Conservation (phyloP, 495 filamentous ascomycete genomes). For the Jackrogersella minutella region DNA sequence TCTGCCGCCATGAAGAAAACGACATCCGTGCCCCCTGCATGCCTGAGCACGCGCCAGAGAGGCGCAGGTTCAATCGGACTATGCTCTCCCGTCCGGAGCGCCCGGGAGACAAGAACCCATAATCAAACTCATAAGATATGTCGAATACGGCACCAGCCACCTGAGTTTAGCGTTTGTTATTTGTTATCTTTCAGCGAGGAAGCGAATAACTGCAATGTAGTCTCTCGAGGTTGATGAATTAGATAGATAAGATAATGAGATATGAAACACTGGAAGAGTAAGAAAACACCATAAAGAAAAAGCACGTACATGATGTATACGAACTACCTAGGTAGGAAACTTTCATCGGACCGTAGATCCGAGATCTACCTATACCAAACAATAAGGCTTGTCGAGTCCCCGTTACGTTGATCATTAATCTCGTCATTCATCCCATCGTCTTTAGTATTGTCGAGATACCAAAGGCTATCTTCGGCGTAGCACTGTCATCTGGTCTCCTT, state of each 20-base stretch:
- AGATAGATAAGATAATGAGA: neutral
- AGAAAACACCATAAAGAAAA: neutral
- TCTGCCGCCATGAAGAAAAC: neutral
- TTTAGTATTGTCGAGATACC: neutral
- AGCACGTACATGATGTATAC: neutral
- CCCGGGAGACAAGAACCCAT: neutral
- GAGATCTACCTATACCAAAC: slow-evolving; percentile 4
- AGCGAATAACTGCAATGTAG: neutral
- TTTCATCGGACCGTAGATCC: slow-evolving; percentile 25
- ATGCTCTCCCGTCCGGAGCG: neutral
- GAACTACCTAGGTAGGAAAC: neutral
- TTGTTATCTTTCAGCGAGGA: neutral
- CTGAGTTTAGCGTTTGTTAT: neutral
- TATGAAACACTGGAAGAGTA: neutral
- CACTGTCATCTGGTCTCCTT: slow-evolving; percentile 31
- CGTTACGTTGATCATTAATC: slow-evolving; percentile 1
- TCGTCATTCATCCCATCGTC: slow-evolving; percentile 30
- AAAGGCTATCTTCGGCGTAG: slow-evolving; percentile 3
- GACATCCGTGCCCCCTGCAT: slow-evolving; percentile 11
- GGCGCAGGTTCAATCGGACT: neutral
- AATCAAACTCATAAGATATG: neutral
- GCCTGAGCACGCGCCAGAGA: neutral
- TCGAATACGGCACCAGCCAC: neutral
- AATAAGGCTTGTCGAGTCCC: neutral
- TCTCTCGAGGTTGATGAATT: neutral